Percentiles rank a stretch among this genome's conserved stretches.
Evolutionary conservation across 352 stramenopile genomes (phyloP).

Genomic region (Blastocystis sp.): DNA sequence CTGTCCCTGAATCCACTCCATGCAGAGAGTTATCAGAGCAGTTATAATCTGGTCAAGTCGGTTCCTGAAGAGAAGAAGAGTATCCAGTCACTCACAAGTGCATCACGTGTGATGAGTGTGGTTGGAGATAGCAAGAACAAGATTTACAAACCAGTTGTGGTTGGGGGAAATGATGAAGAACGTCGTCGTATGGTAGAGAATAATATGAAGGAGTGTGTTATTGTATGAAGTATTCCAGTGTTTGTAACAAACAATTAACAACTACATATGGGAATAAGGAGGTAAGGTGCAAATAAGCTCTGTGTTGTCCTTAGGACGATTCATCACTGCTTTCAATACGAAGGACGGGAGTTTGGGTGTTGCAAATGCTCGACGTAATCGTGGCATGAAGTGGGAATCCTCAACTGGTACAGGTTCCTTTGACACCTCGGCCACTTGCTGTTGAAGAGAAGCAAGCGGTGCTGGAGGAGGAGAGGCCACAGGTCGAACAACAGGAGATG

Average conservation of each 20-base stretch:
- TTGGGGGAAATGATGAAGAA: constrained; percentile 13
- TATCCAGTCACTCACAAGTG: not conserved
- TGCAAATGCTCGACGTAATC: constrained; percentile 24
- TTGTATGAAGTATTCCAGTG: not conserved
- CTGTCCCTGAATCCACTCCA: not conserved
- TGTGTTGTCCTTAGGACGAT: not conserved
- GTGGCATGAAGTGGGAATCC: constrained; percentile 9
- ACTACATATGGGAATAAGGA: constrained; percentile 23
- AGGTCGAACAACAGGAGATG: not conserved
- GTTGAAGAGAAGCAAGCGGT: not conserved
- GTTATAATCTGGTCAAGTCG: not conserved
- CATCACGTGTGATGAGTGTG: constrained; percentile 56
- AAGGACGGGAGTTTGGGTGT: constrained; percentile 14
- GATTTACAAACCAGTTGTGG: constrained; percentile 44
- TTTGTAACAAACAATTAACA: not conserved
- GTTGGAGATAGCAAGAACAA: constrained; percentile 42
- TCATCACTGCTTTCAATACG: constrained; percentile 47
- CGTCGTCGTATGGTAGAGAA: constrained; percentile 52
- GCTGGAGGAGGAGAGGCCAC: not conserved
- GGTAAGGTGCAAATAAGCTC: constrained; percentile 19
- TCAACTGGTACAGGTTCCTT: not conserved
- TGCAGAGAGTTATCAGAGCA: not conserved
- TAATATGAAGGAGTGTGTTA: constrained; percentile 56
- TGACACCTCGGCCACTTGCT: not conserved
- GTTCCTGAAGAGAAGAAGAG: not conserved